Conservation (phyloP, 495 filamentous ascomycete species). For the Cercophora scortea region DNA sequence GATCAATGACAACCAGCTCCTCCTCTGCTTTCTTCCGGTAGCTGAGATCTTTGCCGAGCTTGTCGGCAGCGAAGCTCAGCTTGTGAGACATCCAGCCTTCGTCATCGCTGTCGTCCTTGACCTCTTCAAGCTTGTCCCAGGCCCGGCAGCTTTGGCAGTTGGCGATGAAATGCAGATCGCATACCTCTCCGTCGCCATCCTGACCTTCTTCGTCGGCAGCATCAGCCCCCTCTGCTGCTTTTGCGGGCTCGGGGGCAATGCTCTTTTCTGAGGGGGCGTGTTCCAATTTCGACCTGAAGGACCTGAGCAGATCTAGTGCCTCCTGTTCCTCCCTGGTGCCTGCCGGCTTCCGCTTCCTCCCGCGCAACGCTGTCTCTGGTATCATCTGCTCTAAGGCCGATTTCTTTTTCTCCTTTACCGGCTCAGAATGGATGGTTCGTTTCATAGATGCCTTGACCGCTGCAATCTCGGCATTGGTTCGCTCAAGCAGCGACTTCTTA, state of each 20-base stretch:
- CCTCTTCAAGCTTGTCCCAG: conserved; percentile 58
- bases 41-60: conserved; percentile 80
- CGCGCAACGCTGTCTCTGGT: conserved; percentile 68
- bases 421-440: conserved; percentile 55
- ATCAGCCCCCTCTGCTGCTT: conserved; percentile 13
- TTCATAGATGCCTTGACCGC: conserved; percentile 89
- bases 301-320: conserved; percentile 59
- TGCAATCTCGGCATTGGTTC: conserved; percentile 86
- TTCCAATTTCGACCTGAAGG: conserved; percentile 74
- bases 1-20: conserved; percentile 92
- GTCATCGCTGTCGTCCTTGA: conserved; percentile 57
- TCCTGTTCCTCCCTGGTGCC: conserved; percentile 48
- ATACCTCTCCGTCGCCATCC: conserved; percentile 42
- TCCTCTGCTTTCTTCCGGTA: conserved; percentile 85
- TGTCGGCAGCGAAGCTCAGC: conserved; percentile 81
- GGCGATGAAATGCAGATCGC: conserved; percentile 87
- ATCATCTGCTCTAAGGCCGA: conserved; percentile 77
- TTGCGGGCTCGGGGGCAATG: conserved; percentile 5
- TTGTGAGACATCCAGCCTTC: conserved; percentile 61
- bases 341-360: conserved; percentile 64
- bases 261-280: conserved; percentile 43
- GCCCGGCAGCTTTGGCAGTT: conserved; percentile 83
- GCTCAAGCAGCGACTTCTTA: conserved; percentile 40
- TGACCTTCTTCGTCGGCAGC: conserved; percentile 20
- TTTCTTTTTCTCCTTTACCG: conserved; percentile 50